Percentiles rank a stretch among this genome's conserved stretches.
Evolutionary conservation across 495 filamentous ascomycete genomes (phyloP).

Genomic region (Schizothecium vesticola): DNA sequence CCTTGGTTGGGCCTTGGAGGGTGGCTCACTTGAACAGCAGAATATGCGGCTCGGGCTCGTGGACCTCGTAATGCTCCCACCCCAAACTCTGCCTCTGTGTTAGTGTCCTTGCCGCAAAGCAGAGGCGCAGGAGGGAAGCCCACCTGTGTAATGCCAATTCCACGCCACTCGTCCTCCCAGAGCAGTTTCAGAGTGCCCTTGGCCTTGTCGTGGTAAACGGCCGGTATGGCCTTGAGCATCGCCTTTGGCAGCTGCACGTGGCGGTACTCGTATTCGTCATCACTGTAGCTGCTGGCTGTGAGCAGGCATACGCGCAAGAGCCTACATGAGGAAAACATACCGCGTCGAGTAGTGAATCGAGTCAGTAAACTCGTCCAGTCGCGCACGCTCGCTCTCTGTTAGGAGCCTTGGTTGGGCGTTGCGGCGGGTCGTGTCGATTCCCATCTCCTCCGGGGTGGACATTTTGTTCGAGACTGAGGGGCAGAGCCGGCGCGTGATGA

Average conservation of each 20-base stretch:
- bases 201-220: slow-evolving; percentile 86
- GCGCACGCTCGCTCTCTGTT: slow-evolving; percentile 70
- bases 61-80: slow-evolving; percentile 99
- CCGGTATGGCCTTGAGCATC: slow-evolving; percentile 94
- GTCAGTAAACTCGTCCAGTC: slow-evolving; percentile 86
- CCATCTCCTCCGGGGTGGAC: slow-evolving; percentile 35
- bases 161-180: slow-evolving; percentile 98
- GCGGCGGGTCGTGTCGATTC: slow-evolving; percentile 75
- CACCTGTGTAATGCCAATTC: slow-evolving; percentile 93
- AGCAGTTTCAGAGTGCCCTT: slow-evolving; percentile 93
- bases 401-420: slow-evolving; percentile 79
- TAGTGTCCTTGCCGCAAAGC: background rate
- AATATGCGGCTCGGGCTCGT: slow-evolving; percentile 97
- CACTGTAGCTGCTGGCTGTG: slow-evolving; percentile 62
- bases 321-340: slow-evolving; percentile 42
- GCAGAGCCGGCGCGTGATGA: background rate
- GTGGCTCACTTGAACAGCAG: slow-evolving; percentile 87
- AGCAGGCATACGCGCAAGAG: slow-evolving; percentile 3
- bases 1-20: background rate
- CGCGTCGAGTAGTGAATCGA: slow-evolving; percentile 91
- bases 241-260: slow-evolving; percentile 96
- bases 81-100: slow-evolving; percentile 67
- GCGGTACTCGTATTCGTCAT: slow-evolving; percentile 84
- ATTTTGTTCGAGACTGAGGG: slow-evolving; percentile 8
- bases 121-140: slow-evolving; percentile 10